A percentile compares a stretch with the other conserved stretches of the same genome.
phyloP scores from a whole-genome alignment of 1,284 basidiomycete species.

The Ceratobasidium sp. region DNA sequence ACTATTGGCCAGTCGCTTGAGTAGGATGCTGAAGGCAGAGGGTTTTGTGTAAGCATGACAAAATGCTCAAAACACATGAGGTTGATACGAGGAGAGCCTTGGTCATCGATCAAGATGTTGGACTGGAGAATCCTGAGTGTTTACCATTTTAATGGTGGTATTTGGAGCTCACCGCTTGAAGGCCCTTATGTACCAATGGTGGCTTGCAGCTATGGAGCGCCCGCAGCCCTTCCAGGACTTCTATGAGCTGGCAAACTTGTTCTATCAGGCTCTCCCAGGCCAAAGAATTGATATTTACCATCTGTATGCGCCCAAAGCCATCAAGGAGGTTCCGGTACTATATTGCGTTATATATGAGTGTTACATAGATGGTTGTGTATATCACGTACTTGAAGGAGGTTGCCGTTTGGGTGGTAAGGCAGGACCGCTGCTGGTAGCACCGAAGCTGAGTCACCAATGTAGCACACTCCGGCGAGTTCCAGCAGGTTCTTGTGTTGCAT shows the following conservation, averaged over 20 bases:
- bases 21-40: not conserved
- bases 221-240: not conserved
- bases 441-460: not conserved
- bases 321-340: not conserved
- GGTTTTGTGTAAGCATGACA: not conserved
- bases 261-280: not conserved
- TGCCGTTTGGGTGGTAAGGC: not conserved
- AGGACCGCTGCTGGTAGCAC: not conserved
- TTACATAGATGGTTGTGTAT: not conserved
- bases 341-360: not conserved
- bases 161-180: not conserved
- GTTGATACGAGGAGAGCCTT: not conserved
- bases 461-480: not conserved
- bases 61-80: not conserved
- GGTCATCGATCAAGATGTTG: not conserved
- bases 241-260: not conserved
- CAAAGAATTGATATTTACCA: not conserved
- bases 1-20: not conserved
- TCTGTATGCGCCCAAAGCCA: not conserved
- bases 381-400: not conserved
- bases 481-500: too few relatives aligned
- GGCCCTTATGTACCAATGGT: not conserved
- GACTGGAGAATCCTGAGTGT: not conserved
- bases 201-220: not conserved
- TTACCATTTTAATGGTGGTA: not conserved